A percentile compares a stretch with the other conserved stretches of the same genome.
Evolutionary conservation across 2,329 filamentous ascomycete genomes (phyloP).

Genomic region (Leptoxyphium fumago): DNA sequence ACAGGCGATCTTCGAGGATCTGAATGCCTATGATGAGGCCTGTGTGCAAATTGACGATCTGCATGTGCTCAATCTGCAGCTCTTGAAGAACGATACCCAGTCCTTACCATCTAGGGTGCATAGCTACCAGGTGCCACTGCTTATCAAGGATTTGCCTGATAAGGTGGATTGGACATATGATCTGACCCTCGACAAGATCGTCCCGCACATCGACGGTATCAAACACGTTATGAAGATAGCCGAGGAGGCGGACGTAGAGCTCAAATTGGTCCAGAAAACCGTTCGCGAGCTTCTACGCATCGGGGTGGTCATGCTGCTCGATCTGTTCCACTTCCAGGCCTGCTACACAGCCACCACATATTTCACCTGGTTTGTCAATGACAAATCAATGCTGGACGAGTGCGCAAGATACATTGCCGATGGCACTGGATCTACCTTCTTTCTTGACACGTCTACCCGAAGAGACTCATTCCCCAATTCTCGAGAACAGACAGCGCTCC

Average conservation of each 20-base stretch:
- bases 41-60: conserved; percentile 13
- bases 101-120: conserved; percentile 61
- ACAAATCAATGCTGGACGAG: conserved; percentile 68
- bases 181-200: conserved; percentile 62
- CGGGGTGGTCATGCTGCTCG: conserved; percentile 74
- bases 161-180: conserved; percentile 54
- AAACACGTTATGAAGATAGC: conserved; percentile 81
- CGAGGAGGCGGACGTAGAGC: conserved; percentile 68
- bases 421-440: conserved; percentile 6
- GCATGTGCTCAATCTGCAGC: conserved; percentile 17
- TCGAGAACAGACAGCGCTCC: conserved; percentile 3
- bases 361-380: conserved; percentile 64
- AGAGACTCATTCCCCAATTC: conserved; percentile 1
- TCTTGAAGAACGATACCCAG: conserved; percentile 45
- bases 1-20: conserved; percentile 75
- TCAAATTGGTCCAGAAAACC: conserved; percentile 72
- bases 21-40: conserved; percentile 96
- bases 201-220: conserved; percentile 78
- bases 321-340: conserved; percentile 87
- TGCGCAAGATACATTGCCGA: conserved; percentile 70
- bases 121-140: conserved; percentile 81
- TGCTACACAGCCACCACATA: conserved; percentile 76
- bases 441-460: conserved; percentile 1
- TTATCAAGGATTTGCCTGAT: conserved; percentile 36
- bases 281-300: conserved; percentile 87